Evolutionary conservation across 78 protist species (phyloP), one percentile per base, ranked within the genome.

Genomic region (Dictyostelium purpureum): DNA sequence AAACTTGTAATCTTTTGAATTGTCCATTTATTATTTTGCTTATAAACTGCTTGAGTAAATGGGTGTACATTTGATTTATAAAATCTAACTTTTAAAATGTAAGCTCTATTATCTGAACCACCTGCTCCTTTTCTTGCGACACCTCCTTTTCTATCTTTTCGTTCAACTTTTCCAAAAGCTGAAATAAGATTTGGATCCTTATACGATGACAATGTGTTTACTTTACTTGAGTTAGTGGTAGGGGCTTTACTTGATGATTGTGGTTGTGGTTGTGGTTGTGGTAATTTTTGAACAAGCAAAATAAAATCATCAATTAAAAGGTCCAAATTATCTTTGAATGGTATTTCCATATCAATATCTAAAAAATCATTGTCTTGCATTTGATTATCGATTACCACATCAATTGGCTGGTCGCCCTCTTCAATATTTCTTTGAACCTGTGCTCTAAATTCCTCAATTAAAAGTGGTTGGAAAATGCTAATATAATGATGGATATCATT

Each of bases 361-460:
- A 71, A 71, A 35, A 85, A 85, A 33, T 75, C 82, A 73, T 38
- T 57, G 21, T 85, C 83, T n/a, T 54, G 12, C 4, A 31, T 33
- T 10, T 73, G 33, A 56, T 82, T 66, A 10, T 73, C 82, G 1
- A 85, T 42, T 10, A n/a, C 31, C 6, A 37, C 49, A 4, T 35
- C 28, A 2, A 31, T 63, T 12, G 42, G 12, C 10, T 2, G 16
- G 18, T 56, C 82, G 4, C 38, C 21, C 19, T 90, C 95, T 0
- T 90, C 95, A 6, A 87, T 6, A n/a, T 37, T 54, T 26, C 79
- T 76, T 6, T 57, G 11, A 0, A 93, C 63, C 21, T 76, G 87
- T 14, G 74, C 92, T 59, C 69, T 76, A 70, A 87, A 76, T 21
- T 93, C 96, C 28, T 82, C 85, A 0, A 93, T 33, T 47, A 93